Percentiles rank a stretch among this genome's conserved stretches.
These are phyloP conservation scores for Jatropha multifida DNA, from an alignment of 441 rosid genomes.

Conservation along the genomic window DNA sequence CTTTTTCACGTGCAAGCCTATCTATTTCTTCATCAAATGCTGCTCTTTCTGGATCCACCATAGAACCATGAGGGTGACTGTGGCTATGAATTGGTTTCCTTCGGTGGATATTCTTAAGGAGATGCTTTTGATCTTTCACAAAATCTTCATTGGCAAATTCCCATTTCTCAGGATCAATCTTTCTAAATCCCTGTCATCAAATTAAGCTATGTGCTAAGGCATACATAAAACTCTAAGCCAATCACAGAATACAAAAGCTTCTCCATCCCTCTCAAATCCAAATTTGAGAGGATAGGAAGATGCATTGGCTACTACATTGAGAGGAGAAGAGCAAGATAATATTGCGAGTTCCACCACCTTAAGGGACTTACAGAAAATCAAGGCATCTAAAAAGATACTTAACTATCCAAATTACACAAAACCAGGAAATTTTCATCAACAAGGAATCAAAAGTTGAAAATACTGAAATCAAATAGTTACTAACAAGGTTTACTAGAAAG, in stretches of 20 bases:
- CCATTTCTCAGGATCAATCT: slow-evolving; percentile 94
- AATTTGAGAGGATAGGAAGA: background rate
- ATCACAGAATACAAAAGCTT: background rate
- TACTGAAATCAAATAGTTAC: background rate
- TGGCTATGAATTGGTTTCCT: slow-evolving; percentile 96
- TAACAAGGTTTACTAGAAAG: no score
- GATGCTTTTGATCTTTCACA: slow-evolving; percentile 81
- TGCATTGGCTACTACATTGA: background rate
- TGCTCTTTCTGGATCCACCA: slow-evolving; percentile 66
- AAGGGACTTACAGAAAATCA: background rate
- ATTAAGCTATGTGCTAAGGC: slow-evolving; percentile 7
- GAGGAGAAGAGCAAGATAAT: background rate
- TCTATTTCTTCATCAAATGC: slow-evolving; percentile 66
- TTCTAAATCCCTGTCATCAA: slow-evolving; percentile 73
- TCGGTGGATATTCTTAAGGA: slow-evolving; percentile 83
- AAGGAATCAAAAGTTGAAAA: background rate
- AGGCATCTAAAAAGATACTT: background rate
- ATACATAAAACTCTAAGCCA: background rate
- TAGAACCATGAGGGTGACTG: slow-evolving; percentile 57
- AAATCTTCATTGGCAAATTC: slow-evolving; percentile 90
- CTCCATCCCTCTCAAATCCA: background rate
- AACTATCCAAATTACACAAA: background rate
- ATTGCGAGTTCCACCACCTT: background rate
- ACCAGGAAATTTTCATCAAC: background rate
- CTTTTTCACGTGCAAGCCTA: slow-evolving; percentile 64